Base-by-base conservation (phyloP, 495 filamentous ascomycete species). In the Pyronema omphalodes region DNA sequence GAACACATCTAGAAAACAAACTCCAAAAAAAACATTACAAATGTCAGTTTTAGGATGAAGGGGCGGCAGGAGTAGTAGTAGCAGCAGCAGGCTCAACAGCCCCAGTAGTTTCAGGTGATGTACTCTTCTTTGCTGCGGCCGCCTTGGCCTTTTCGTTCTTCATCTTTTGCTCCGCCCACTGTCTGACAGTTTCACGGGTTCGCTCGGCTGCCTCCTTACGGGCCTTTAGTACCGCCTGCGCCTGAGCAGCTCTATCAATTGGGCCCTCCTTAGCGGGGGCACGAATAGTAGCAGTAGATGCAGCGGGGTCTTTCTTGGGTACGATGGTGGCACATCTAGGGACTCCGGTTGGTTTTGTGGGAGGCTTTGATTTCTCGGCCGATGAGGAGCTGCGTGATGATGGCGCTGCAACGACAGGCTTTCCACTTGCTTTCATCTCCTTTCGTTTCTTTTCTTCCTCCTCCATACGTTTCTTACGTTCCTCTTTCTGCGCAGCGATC, bases 401-500 rank as follows among this genome's bases (percentile, higher is more conserved):
- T 5, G 23, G 23, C 23, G 23, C 23, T 2, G 23, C 23, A 29
- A 29, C 2, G 2, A 29, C 23, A n/a, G 39, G 39, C 15, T 43
- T 43, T 29, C 23, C 23, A 29, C 23, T 29, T 2, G 50, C 50
- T 12, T 52, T 52, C 17, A 52, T 44, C 44, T 58, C 56, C 9
- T 53, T 53, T 37, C 55, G 53, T 35, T 43, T 56, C 14, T 40
- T 52, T n/a, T 75, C 76, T 56, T 75, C 75, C 60, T 80, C 77
- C 56, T 80, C 76, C 60, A 77, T 73, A 3, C 73, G 70, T 56
- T 73, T 76, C 46, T 77, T 65, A 48, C 76, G 74, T 51, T 81
- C 79, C 60, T 86, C 83, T 19, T 71, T 73, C 50, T 77, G 74
- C 58, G 81, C 82, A 61, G 75, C 74, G 54, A 84, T 77, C 51